These are phyloP conservation scores for Microdochium nivale DNA, from an alignment of 2,329 filamentous ascomycete species.

Conservation along the genomic window DNA sequence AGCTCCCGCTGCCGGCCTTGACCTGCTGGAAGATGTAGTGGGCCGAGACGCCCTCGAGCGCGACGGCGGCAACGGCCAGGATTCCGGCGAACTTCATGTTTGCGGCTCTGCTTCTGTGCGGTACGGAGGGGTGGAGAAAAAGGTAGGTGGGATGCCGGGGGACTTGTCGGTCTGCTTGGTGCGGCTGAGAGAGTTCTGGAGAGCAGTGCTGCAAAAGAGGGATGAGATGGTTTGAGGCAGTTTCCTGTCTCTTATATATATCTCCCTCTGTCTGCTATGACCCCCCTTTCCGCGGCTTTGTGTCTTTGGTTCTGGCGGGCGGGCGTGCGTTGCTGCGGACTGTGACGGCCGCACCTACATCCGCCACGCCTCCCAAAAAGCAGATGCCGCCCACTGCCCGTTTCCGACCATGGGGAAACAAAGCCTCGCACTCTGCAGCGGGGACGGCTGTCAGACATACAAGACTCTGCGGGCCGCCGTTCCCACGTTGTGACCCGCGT, in stretches of 20 bases:
- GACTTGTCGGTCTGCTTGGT: no score
- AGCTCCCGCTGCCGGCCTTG: conserved; percentile 18
- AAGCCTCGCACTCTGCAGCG: neutral
- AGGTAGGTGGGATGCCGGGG: no score
- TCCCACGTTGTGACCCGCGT: neutral
- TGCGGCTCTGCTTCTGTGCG: conserved; percentile 4
- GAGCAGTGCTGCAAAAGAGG: no score
- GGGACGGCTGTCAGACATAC: neutral
- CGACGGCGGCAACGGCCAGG: conserved; percentile 20
- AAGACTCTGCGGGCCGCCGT: neutral
- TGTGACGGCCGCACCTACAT: no score
- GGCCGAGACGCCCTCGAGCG: conserved; percentile 21
- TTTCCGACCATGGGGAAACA: neutral
- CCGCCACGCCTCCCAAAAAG: no score
- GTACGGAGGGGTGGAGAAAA: neutral
- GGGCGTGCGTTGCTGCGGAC: no score
- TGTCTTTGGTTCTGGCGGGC: no score
- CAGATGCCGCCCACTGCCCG: neutral
- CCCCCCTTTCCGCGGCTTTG: no score
- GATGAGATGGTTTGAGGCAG: no score
- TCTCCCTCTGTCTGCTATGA: no score
- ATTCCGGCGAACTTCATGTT: conserved; percentile 24
- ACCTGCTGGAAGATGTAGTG: conserved; percentile 34
- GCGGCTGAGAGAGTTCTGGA: no score
- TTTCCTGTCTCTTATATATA: no score